phyloP scores from a whole-genome alignment of 345 rosid genomes.

The Linum lewisii region DNA sequence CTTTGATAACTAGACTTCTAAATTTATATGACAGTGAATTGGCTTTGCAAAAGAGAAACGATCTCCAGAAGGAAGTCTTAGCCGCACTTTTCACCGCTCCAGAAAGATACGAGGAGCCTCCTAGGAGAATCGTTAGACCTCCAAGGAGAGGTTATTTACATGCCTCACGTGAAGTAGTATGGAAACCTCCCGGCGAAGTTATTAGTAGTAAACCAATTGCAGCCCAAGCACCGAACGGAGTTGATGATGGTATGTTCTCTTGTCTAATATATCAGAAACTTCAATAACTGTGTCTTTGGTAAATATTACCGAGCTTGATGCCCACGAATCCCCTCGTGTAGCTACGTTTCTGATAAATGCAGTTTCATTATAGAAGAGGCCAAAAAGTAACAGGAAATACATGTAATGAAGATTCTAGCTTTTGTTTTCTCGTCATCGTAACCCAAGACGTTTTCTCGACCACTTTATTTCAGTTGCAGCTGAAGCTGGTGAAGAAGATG shows the following conservation, averaged over 20 bases:
- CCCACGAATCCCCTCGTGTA: no score
- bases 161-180: slow-evolving; percentile 27
- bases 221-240: slow-evolving; percentile 12
- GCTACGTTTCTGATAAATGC: no score
- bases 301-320: neutral
- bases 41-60: slow-evolving; percentile 16
- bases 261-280: slow-evolving; percentile 4
- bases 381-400: neutral
- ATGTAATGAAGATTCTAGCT: neutral
- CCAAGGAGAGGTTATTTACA: slow-evolving; percentile 21
- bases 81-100: slow-evolving; percentile 31
- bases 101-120: slow-evolving; percentile 22
- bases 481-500: slow-evolving; percentile 34
- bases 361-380: no score
- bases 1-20: slow-evolving; percentile 11
- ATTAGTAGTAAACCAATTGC: slow-evolving; percentile 6
- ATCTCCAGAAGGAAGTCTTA: slow-evolving; percentile 41
- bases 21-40: slow-evolving; percentile 15
- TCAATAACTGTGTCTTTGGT: slow-evolving; percentile 1
- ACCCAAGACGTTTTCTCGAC: no score
- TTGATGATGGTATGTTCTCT: slow-evolving; percentile 22
- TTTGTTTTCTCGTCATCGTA: neutral
- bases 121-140: slow-evolving; percentile 20
- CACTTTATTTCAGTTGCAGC: slow-evolving; percentile 12
- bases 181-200: slow-evolving; percentile 26